A percentile compares a stretch with the other conserved stretches of the same genome.
Conservation (phyloP, 139 green algal species). For the Pleodorina starrii region DNA sequence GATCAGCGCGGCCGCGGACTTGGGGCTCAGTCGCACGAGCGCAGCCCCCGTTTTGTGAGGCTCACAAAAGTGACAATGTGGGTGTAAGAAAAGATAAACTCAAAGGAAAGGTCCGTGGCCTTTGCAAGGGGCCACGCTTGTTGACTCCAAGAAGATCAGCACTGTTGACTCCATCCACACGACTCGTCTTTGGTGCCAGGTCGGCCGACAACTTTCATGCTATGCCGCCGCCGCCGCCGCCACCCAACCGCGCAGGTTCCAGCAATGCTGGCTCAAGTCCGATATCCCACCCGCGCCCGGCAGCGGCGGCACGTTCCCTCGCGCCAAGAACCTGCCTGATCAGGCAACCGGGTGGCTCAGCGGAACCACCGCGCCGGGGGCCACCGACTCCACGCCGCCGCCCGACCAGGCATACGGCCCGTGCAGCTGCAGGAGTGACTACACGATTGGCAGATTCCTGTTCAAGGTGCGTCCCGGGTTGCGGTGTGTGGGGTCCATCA, state of each 20-base stretch:
- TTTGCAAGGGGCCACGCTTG: too few species aligned
- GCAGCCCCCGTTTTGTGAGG: background rate
- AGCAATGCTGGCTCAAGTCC: conserved; percentile 42
- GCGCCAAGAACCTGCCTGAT: conserved; percentile 3
- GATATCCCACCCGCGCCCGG: background rate
- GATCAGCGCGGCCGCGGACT: background rate
- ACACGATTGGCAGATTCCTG: background rate
- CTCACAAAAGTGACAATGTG: background rate
- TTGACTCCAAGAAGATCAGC: too few species aligned
- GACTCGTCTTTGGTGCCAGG: background rate
- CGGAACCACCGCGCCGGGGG: background rate
- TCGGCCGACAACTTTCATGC: background rate
- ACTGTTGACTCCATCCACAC: background rate
- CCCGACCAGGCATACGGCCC: background rate
- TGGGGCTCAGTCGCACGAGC: background rate
- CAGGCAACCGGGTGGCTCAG: conserved; percentile 24
- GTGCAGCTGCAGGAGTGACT: background rate
- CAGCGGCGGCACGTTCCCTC: background rate
- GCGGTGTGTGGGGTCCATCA: background rate
- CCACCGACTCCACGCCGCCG: background rate
- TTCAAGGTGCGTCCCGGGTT: background rate
- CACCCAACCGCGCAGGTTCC: background rate
- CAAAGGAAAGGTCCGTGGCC: too few species aligned
- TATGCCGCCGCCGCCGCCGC: background rate
- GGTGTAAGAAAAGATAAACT: too few species aligned